Conservation (phyloP, 805 yeast genomes). For the Vanderwaltozyma yarrowii region DNA sequence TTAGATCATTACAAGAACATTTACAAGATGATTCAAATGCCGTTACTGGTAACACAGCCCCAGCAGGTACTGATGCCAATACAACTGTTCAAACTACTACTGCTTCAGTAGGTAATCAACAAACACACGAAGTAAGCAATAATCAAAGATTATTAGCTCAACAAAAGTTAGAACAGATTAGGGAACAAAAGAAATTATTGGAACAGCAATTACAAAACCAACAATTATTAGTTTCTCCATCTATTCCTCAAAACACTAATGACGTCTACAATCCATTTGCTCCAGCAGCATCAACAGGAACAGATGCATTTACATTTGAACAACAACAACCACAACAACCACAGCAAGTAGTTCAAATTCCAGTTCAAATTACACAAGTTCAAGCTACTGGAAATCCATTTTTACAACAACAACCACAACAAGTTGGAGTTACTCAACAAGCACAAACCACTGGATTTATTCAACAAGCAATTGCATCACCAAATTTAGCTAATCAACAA, state of each 20-base stretch:
- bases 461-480: slow-evolving; percentile 8
- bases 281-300: background rate
- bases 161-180: slow-evolving; percentile 27
- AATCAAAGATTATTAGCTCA: slow-evolving; percentile 19
- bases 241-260: slow-evolving; percentile 21
- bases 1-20: slow-evolving; percentile 80
- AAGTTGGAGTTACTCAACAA: slow-evolving; percentile 21
- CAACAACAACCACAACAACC: slow-evolving; percentile 8
- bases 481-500: slow-evolving; percentile 12
- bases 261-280: slow-evolving; percentile 28
- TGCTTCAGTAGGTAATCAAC: too few species aligned
- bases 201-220: slow-evolving; percentile 26
- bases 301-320: slow-evolving; percentile 13
- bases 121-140: background rate
- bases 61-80: too few species aligned
- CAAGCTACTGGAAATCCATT: slow-evolving; percentile 16
- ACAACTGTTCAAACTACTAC: too few species aligned
- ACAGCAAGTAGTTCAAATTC: slow-evolving; percentile 12
- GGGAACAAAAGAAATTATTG: slow-evolving; percentile 24
- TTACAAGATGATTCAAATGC: slow-evolving; percentile 52
- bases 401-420: slow-evolving; percentile 10
- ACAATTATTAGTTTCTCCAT: slow-evolving; percentile 19
- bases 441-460: slow-evolving; percentile 11
- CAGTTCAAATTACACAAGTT: slow-evolving; percentile 10
- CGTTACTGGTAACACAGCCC: slow-evolving; percentile 5